Evolutionary conservation across 352 stramenopile species (phyloP).

Genomic region (Globisporangium acanthophoron): DNA sequence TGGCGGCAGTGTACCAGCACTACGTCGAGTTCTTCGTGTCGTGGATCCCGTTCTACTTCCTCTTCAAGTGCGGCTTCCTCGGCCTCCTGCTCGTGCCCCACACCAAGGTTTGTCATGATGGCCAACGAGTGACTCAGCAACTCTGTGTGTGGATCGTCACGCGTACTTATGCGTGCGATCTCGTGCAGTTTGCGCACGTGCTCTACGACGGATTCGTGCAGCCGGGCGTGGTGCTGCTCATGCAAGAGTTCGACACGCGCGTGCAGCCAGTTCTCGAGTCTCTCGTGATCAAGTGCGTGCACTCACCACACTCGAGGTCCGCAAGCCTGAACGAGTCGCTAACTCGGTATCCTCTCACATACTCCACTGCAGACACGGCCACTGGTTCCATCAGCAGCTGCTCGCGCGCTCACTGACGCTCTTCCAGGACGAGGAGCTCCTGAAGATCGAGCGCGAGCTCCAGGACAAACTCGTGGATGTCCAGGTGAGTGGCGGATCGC

Average conservation of each 20-base stretch:
- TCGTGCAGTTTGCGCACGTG: constrained; percentile 42
- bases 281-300: constrained; percentile 44
- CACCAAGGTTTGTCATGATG: constrained; percentile 30
- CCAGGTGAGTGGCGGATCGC: constrained; percentile 8
- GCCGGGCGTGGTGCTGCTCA: constrained; percentile 32
- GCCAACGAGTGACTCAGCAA: not conserved
- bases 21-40: constrained; percentile 68
- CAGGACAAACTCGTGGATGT: constrained; percentile 44
- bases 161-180: not conserved
- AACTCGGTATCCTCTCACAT: not conserved
- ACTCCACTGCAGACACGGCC: constrained; percentile 30
- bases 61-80: constrained; percentile 64
- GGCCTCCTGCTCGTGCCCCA: constrained; percentile 51
- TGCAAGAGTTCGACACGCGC: constrained; percentile 33
- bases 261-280: constrained; percentile 49
- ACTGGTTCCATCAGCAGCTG: constrained; percentile 62
- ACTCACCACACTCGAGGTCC: not conserved
- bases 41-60: constrained; percentile 75
- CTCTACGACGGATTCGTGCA: constrained; percentile 64
- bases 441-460: constrained; percentile 42
- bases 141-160: not conserved
- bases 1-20: constrained; percentile 50
- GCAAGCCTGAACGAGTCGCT: not conserved
- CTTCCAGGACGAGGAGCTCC: constrained; percentile 35
- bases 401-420: constrained; percentile 46